Percentiles rank a stretch among this genome's conserved stretches.
These are phyloP conservation scores for Dorcoceras hygrometricum DNA, from an alignment of 257 asterid genomes.

Conservation along the genomic window DNA sequence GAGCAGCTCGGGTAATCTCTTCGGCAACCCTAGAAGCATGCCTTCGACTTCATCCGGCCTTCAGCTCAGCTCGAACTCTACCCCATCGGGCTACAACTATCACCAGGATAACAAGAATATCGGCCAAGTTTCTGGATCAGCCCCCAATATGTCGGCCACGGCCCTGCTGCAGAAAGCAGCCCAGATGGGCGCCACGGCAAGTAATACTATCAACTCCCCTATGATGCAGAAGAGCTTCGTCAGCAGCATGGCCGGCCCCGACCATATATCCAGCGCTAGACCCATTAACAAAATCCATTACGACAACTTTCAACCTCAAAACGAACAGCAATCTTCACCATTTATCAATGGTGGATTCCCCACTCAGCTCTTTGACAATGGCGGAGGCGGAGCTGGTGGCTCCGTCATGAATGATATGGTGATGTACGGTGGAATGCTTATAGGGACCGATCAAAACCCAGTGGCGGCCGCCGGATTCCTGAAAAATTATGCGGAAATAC, in stretches of 20 bases:
- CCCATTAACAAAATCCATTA: conserved; percentile 27
- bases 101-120: conserved; percentile 43
- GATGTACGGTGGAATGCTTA: conserved; percentile 67
- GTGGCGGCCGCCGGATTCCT: conserved; percentile 29
- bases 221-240: conserved; percentile 78
- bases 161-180: conserved; percentile 82
- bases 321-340: conserved; percentile 25
- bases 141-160: conserved; percentile 75
- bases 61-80: conserved; percentile 62
- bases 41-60: conserved; percentile 68
- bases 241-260: conserved; percentile 59
- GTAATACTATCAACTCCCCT: conserved; percentile 59
- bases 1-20: conserved; percentile 46
- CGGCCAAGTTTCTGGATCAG: conserved; percentile 43
- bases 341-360: conserved; percentile 29
- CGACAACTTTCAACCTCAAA: conserved; percentile 39
- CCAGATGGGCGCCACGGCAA: conserved; percentile 78
- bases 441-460: conserved; percentile 40
- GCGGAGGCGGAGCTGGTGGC: conserved; percentile 28
- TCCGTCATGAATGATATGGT: conserved; percentile 47
- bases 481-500: conserved; percentile 35
- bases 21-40: conserved; percentile 55
- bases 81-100: conserved; percentile 42
- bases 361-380: conserved; percentile 36
- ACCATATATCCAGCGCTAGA: conserved; percentile 29